These are phyloP conservation scores for Suhomyces choctaworum DNA, from an alignment of 1,139 yeast genomes.

Conservation along the genomic window DNA sequence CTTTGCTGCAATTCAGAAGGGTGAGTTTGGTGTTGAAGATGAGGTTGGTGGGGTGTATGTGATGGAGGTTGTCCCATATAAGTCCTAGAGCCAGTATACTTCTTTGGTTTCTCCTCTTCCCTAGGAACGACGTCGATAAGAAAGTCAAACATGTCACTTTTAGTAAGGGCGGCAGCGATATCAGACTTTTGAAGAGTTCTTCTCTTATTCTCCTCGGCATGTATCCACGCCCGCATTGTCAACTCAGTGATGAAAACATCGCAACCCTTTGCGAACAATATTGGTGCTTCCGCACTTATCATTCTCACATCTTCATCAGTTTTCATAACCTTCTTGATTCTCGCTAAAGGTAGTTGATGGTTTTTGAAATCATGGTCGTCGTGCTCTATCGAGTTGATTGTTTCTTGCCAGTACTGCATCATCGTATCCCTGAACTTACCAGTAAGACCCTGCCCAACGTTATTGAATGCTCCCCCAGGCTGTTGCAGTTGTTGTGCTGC, in stretches of 20 bases:
- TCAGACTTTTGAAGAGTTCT: constrained; percentile 92
- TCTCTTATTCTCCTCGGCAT: constrained; percentile 93
- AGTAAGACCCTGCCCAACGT: constrained; percentile 89
- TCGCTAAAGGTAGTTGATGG: constrained; percentile 90
- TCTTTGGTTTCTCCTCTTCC: constrained; percentile 63
- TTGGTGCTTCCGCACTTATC: constrained; percentile 98
- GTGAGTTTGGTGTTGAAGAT: constrained; percentile 6
- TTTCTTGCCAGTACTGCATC: constrained; percentile 97
- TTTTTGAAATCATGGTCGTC: constrained; percentile 90
- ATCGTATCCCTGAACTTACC: constrained; percentile 83
- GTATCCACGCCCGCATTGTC: constrained; percentile 99
- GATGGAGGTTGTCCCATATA: constrained; percentile 10
- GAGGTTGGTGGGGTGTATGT: constrained; percentile 15
- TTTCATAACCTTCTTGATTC: constrained; percentile 95
- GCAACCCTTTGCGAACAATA: constrained; percentile 94
- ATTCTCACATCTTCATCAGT: constrained; percentile 96
- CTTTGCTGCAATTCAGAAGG: not conserved
- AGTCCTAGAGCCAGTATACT: constrained; percentile 15
- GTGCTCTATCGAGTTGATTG: constrained; percentile 85
- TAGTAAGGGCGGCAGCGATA: constrained; percentile 92
- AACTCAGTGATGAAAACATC: constrained; percentile 94
- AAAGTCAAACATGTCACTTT: constrained; percentile 96
- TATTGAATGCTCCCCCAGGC: constrained; percentile 75
- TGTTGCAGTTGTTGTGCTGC: constrained; percentile 48
- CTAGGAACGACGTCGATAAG: constrained; percentile 94